Conservation (phyloP, 1,139 yeast genomes). For the Suhomyces kunorum region DNA sequence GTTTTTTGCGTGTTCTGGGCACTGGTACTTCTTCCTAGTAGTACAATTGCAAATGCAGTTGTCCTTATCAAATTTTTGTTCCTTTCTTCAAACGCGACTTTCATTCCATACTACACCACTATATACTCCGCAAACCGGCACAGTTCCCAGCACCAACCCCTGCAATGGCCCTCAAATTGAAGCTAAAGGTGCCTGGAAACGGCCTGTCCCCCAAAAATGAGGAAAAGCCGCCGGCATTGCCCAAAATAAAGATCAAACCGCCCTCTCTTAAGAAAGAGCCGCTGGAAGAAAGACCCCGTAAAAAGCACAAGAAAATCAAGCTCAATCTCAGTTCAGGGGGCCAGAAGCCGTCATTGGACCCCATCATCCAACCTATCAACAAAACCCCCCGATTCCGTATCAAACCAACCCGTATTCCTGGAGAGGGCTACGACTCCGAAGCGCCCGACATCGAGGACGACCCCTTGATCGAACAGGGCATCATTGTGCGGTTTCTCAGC, state of each 20-base stretch:
- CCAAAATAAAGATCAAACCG: conserved; percentile 25
- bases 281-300: conserved; percentile 9
- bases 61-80: conserved; percentile 4
- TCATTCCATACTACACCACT: not conserved
- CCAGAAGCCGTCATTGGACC: conserved; percentile 12
- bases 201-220: conserved; percentile 4
- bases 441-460: conserved; percentile 97
- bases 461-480: conserved; percentile 86
- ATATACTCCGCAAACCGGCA: not conserved
- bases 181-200: conserved; percentile 23
- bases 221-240: conserved; percentile 13
- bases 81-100: not conserved
- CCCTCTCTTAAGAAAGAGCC: conserved; percentile 11
- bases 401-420: conserved; percentile 83
- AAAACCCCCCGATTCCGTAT: conserved; percentile 63
- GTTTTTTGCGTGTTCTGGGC: too few relatives aligned
- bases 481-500: conserved; percentile 74
- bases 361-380: conserved; percentile 8
- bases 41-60: not conserved
- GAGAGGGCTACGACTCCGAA: conserved; percentile 96
- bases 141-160: not conserved
- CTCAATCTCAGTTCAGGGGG: conserved; percentile 19
- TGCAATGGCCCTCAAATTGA: conserved; percentile 27
- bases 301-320: conserved; percentile 26
- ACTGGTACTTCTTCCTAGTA: too few relatives aligned